Evolutionary conservation across 169 alveolate species (phyloP), one percentile per base, ranked within the genome.

Genomic region (Eimeria falciformis): DNA sequence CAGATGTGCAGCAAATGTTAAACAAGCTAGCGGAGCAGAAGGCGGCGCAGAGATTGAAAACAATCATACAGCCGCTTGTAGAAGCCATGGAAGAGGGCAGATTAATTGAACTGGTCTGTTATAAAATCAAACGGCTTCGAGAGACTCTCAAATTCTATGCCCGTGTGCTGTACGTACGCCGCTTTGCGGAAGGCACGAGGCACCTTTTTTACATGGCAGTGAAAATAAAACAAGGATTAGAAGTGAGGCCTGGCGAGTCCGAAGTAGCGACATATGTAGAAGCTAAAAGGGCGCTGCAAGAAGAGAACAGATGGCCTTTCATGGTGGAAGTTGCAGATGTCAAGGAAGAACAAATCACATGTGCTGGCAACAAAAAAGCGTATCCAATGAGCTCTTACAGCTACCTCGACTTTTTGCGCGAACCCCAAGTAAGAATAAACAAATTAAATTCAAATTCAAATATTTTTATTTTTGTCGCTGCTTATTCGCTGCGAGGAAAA

Each of bases 251-350:
- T 17, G 91, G 92, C 7, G 97, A 95, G 85, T 90, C 77, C 12
- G 97, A 95, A 90, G 84, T 91, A 81, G 45, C 79, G 77, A 82
- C 96, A 56, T 95, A 95, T 91, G 91, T 95, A 65, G 97, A 95
- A 27, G 91, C 93, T 23, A 95, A 95, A 77, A 71, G 94, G 58
- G 92, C 82, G 75, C 55, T 95, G 37, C 66, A 89, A 65, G 78
- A 90, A 5, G 62, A 84, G 55, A 62, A 92, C 46, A 66, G 87
- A 65, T 95, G 97, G 97, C 93, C 96, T n/a, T 95, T 91, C 91
- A 94, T 94, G 95, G 94, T 90, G 81, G 93, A 62, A 40, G 93
- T 95, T n/a, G 68, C 94, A 6, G 94, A 91, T 68, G 96, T 95
- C 29, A 92, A 93, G 56, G 87, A 71, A 82, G 95, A 94, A 25